Evolutionary conservation across 768 basidiomycete genomes (phyloP), one percentile per base, ranked within the genome.

Genomic region (Gelatoporia subvermispora): DNA sequence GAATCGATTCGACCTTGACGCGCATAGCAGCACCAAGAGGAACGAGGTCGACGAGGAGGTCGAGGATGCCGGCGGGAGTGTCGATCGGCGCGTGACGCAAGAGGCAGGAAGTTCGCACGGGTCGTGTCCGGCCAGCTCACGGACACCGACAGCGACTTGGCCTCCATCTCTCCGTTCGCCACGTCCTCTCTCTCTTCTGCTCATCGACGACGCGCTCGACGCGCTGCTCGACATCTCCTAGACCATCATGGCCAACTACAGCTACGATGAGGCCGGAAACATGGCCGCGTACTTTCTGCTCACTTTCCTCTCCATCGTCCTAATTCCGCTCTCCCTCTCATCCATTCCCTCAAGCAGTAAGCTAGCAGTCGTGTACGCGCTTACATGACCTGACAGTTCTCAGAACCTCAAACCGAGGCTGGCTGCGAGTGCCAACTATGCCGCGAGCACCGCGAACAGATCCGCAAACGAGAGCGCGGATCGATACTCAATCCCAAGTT

Each of bases 211-310:
- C 54, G 34, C 39, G 28, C 39, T 34, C 35, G 23, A 38, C 35
- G 28, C n/a, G 20, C 25, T 25, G 9, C 35, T 42, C 40, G 21
- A 36, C 18, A 8, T 35, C 4, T 15, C 25, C 4, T 41, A 54
- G 61, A 60, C 60, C 61, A 54, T 57, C 40, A 85, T 89, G 88
- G 85, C 85, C 56, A 79, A 84, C 56, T 90, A 91, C 70, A 76
- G 82, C 68, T 92, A 92, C 65, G 89, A 92, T 67, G 88, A 91
- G 72, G 77, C 78, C 41, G 89, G 90, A 55, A 82, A 81, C 54
- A 85, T 92, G 85, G 88, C 88, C 60, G 77, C 82, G 34, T 97
- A 93, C 72, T 97, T 97, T 68, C 68, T 93, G 51, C 81, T 98
- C 47, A 91, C 93, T 8, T 84, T 96, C 64, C 83, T 97, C 55